phyloP scores from a whole-genome alignment of 371 early-diverging fungal species.

The Mucor piriformis region DNA sequence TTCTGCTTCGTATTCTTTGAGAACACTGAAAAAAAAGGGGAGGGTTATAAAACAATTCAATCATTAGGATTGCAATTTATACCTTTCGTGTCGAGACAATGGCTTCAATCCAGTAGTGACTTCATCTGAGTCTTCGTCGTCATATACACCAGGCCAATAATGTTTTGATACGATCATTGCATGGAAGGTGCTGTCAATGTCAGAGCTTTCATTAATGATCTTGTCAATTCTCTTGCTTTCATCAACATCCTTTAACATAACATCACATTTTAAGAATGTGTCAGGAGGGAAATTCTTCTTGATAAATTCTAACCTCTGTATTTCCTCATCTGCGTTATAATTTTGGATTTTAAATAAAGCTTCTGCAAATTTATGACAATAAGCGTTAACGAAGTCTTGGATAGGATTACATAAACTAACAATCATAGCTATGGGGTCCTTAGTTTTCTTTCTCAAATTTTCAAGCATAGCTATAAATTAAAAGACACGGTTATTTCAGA shows the following conservation, averaged over 20 bases:
- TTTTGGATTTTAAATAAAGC: constrained; percentile 20
- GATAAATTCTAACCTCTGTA: constrained; percentile 30
- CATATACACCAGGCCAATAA: constrained; percentile 41
- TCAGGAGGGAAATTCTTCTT: constrained; percentile 39
- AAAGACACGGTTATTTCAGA: background rate
- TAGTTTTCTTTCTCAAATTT: constrained; percentile 25
- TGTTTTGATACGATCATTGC: constrained; percentile 29
- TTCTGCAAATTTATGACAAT: constrained; percentile 29
- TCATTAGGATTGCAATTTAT: background rate
- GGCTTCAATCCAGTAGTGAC: background rate
- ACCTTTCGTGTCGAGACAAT: constrained; percentile 9
- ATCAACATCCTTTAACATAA: constrained; percentile 45
- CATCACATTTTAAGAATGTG: constrained; percentile 38
- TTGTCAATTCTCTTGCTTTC: constrained; percentile 37
- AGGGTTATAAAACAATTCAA: background rate
- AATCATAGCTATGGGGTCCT: constrained; percentile 38
- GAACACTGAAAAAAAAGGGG: background rate
- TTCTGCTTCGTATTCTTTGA: constrained; percentile 27
- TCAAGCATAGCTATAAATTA: constrained; percentile 14
- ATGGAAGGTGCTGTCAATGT: constrained; percentile 20
- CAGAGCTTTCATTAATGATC: constrained; percentile 27
- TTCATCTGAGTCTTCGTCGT: constrained; percentile 2
- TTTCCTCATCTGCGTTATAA: constrained; percentile 37
- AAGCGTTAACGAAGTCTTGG: constrained; percentile 31
- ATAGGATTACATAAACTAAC: constrained; percentile 36